phyloP scores from a whole-genome alignment of 257 asterid genomes.

The Avicennia marina region DNA sequence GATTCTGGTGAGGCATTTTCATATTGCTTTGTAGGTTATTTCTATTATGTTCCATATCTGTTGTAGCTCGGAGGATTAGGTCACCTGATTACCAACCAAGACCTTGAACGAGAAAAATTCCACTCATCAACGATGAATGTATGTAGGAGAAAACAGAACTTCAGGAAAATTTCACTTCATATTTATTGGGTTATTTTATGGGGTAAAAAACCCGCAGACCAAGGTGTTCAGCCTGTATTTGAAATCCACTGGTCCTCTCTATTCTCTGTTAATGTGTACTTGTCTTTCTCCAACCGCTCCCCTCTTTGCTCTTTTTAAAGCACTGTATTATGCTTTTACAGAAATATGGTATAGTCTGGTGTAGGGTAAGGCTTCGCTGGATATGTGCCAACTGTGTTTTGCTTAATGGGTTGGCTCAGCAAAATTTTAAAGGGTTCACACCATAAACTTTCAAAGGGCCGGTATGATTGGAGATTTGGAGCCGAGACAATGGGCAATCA shows the following conservation, averaged over 20 bases:
- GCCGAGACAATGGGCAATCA: conserved; percentile 39
- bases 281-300: background rate
- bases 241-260: background rate
- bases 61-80: too few relatives aligned
- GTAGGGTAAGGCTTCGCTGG: too few relatives aligned
- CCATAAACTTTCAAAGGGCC: conserved; percentile 65
- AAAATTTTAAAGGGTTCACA: conserved; percentile 67
- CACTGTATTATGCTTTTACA: background rate
- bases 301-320: background rate
- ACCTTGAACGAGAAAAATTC: background rate
- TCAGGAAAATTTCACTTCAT: background rate
- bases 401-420: conserved; percentile 55
- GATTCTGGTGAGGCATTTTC: background rate
- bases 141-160: background rate
- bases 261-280: background rate
- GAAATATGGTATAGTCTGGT: conserved; percentile 9
- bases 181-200: background rate
- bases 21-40: background rate
- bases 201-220: background rate
- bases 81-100: too few relatives aligned
- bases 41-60: too few relatives aligned
- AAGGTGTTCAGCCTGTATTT: background rate
- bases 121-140: too few relatives aligned
- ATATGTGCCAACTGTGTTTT: conserved; percentile 25
- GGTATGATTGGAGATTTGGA: conserved; percentile 50